A percentile compares a stretch with the other conserved stretches of the same genome.
Conservation (phyloP, 2,329 filamentous ascomycete species). For the Fusarium nematophilum region DNA sequence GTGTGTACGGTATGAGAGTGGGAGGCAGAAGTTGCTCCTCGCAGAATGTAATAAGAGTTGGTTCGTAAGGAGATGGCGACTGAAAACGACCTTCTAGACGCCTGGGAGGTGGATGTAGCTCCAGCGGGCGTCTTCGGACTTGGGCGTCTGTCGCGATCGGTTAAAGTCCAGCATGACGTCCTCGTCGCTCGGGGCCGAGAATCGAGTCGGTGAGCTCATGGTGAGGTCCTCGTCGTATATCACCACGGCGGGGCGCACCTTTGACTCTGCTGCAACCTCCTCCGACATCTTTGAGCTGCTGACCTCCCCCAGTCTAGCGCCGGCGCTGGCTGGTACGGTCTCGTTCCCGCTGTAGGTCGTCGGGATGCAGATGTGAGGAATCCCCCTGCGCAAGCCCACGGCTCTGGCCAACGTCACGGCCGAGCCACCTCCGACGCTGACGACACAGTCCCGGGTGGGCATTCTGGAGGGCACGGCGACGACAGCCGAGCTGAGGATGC, state of each 20-base stretch:
- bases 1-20: constrained; percentile 19
- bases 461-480: constrained; percentile 37
- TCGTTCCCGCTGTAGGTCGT: constrained; percentile 71
- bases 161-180: constrained; percentile 31
- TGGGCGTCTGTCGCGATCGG: constrained; percentile 16
- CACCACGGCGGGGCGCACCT: constrained; percentile 46
- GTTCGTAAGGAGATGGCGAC: constrained; percentile 4
- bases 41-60: constrained; percentile 16
- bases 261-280: background rate
- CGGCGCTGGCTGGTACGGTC: constrained; percentile 55
- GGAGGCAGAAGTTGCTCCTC: constrained; percentile 18
- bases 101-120: constrained; percentile 52
- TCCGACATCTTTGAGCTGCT: background rate
- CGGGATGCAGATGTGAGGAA: constrained; percentile 69
- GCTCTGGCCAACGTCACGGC: constrained; percentile 70
- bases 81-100: constrained; percentile 39
- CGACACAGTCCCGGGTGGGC: constrained; percentile 62
- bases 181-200: constrained; percentile 45
- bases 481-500: constrained; percentile 49
- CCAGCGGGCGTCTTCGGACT: constrained; percentile 47
- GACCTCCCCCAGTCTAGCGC: background rate
- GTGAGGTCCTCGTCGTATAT: constrained; percentile 54
- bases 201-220: constrained; percentile 37
- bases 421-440: constrained; percentile 72
- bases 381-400: constrained; percentile 61